Evolutionary conservation across 805 yeast species (phyloP), one percentile per base, ranked within the genome.

Genomic region (Brettanomyces sp.): DNA sequence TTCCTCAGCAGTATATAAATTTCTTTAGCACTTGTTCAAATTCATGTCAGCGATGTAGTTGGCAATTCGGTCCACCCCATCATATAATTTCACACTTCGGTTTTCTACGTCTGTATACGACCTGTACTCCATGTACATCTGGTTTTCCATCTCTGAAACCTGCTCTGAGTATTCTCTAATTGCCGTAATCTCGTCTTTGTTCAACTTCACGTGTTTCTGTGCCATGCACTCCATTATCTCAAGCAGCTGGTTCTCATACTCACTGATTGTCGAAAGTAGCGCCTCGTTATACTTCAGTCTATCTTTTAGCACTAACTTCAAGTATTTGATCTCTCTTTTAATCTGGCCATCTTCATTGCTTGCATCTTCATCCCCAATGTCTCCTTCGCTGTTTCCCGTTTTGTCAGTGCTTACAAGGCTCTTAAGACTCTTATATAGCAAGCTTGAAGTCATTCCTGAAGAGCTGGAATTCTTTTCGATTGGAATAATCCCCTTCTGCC

Each of bases 91-190:
- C 25, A 44, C 49, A 8, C 53, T 39, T 33, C 52, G 49, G 18
- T 54, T 52, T 23, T 52, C 48, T 30, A 55, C 44, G n/a, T 46
- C 50, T n/a, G 49, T 50, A 41, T 55, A 43, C 8, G 52, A 48
- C 42, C 48, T 41, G 39, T 43, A 56, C 23, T 51, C 53, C 2
- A 39, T 12, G 47, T 53, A 53, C 50, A 53, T 54, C 34, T 49
- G 25, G 23, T 47, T 41, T 36, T 49, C 49, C 38, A 52, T 44
- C 8, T 43, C 14, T 4, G 45, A 12, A 3, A 59, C 43, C 21
- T 48, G 43, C 22, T 47, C 43, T 42, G 47, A 42, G 39, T 52
- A 49, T 3, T 14, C 25, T 6, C 21, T 22, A 32, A 52, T 56
- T 41, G 53, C 49, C 14, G 44, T 40, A 30, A 54, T 40, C 39